A percentile compares a stretch with the other conserved stretches of the same genome.
These are phyloP conservation scores for Candida ortonii DNA, from an alignment of 805 yeast species.

Conservation along the genomic window DNA sequence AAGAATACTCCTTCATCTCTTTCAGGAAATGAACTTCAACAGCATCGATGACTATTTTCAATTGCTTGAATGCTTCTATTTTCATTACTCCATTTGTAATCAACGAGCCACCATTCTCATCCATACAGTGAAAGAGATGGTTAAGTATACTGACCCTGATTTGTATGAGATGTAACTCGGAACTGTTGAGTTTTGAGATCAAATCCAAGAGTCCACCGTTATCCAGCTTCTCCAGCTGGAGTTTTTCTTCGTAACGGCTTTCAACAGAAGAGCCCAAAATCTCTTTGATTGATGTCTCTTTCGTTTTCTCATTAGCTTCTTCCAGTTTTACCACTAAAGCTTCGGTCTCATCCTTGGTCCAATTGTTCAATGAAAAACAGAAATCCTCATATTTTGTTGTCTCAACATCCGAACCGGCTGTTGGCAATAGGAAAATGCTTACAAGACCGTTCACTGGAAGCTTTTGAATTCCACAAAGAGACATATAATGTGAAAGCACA, in stretches of 20 bases:
- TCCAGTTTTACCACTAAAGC: slow-evolving; percentile 23
- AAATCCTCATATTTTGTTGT: slow-evolving; percentile 6
- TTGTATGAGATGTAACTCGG: slow-evolving; percentile 27
- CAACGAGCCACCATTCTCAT: slow-evolving; percentile 19
- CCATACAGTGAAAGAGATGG: slow-evolving; percentile 20
- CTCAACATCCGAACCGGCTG: slow-evolving; percentile 1
- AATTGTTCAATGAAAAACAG: slow-evolving; percentile 12
- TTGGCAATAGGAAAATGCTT: slow-evolving; percentile 4
- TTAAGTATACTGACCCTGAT: slow-evolving; percentile 27
- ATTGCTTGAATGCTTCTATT: slow-evolving; percentile 17
- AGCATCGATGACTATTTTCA: slow-evolving; percentile 27
- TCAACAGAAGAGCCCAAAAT: slow-evolving; percentile 26
- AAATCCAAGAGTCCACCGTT: slow-evolving; percentile 17
- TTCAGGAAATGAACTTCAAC: slow-evolving; percentile 25
- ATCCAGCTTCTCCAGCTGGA: slow-evolving; percentile 19
- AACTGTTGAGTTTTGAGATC: slow-evolving; percentile 18
- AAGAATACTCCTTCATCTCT: slow-evolving; percentile 6
- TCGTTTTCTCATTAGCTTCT: slow-evolving; percentile 11
- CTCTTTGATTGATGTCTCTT: slow-evolving; percentile 30
- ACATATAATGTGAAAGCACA: slow-evolving; percentile 18
- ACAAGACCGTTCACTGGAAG: slow-evolving; percentile 23
- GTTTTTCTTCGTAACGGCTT: slow-evolving; percentile 11
- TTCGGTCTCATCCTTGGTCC: slow-evolving; percentile 25
- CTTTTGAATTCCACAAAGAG: slow-evolving; percentile 34
- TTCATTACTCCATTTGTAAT: slow-evolving; percentile 25